Percentiles rank a stretch among this genome's conserved stretches.
Evolutionary conservation across 2,329 filamentous ascomycete species (phyloP).

Genomic region (Elsinoe fawcettii): DNA sequence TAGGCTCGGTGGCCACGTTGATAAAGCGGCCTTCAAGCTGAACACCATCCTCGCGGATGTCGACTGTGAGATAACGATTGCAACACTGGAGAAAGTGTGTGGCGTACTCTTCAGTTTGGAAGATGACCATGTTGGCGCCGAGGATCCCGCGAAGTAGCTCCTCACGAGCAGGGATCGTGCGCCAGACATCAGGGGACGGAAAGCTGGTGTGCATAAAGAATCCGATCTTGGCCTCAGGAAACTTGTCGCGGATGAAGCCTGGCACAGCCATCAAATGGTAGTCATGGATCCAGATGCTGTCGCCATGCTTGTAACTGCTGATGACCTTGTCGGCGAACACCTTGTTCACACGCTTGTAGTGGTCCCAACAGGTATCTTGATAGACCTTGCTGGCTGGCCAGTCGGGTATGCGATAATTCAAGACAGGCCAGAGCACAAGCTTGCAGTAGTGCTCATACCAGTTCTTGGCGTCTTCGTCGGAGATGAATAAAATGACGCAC

Average conservation of each 20-base stretch:
- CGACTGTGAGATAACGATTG: constrained; percentile 81
- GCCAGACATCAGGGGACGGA: constrained; percentile 91
- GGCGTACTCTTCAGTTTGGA: constrained; percentile 88
- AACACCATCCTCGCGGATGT: constrained; percentile 79
- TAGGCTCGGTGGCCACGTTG: constrained; percentile 75
- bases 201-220: constrained; percentile 95
- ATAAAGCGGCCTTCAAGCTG: constrained; percentile 91
- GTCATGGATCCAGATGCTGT: constrained; percentile 91
- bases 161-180: constrained; percentile 78
- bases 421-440: constrained; percentile 93
- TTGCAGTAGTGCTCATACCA: constrained; percentile 97
- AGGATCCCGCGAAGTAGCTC: constrained; percentile 87
- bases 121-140: constrained; percentile 84
- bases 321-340: constrained; percentile 87
- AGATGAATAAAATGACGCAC: constrained; percentile 75
- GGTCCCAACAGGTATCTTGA: constrained; percentile 92
- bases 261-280: constrained; percentile 89
- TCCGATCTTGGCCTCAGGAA: constrained; percentile 89
- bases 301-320: constrained; percentile 85
- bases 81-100: constrained; percentile 94
- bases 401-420: constrained; percentile 96
- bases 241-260: constrained; percentile 77
- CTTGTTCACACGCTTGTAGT: constrained; percentile 86
- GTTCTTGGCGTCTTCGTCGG: constrained; percentile 86
- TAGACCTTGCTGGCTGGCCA: constrained; percentile 98